phyloP scores from a whole-genome alignment of 345 rosid genomes.

The Populus nigra region DNA sequence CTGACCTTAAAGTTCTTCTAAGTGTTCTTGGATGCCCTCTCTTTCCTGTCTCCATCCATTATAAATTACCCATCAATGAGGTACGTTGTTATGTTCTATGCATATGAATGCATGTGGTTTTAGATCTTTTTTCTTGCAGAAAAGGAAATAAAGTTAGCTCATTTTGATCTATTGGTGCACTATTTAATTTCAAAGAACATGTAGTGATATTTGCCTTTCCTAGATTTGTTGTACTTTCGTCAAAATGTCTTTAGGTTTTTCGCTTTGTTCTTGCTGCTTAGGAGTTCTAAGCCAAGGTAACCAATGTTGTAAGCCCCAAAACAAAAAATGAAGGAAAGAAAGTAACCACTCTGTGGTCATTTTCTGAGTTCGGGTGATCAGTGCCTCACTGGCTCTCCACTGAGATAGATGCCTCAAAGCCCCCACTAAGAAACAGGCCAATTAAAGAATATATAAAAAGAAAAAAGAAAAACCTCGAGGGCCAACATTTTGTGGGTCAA shows the following conservation, averaged over 20 bases:
- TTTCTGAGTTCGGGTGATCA: not conserved
- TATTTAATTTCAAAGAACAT: not conserved
- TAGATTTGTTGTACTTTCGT: not conserved
- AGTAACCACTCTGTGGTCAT: not conserved
- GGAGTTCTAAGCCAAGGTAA: not conserved
- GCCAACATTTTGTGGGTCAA: conserved; percentile 20
- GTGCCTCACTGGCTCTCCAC: conserved; percentile 1
- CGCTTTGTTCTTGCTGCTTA: not conserved
- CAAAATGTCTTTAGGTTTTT: not conserved
- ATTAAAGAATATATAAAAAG: not conserved
- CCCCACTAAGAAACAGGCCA: conserved; percentile 11
- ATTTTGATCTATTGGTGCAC: not conserved
- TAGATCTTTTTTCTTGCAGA: not conserved
- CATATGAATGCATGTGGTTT: not conserved
- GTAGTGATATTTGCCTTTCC: not conserved
- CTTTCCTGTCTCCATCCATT: conserved; percentile 60
- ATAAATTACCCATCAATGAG: conserved; percentile 47
- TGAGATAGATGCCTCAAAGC: not conserved
- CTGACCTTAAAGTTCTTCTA: conserved; percentile 60
- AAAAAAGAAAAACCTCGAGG: not conserved
- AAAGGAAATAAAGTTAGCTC: not conserved
- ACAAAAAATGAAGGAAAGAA: not conserved
- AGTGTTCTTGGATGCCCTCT: conserved; percentile 92
- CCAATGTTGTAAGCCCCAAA: not conserved
- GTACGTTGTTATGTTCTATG: conserved; percentile 14